These are phyloP conservation scores for Calophaca sinica DNA, from an alignment of 306 rosid species.

Conservation along the genomic window DNA sequence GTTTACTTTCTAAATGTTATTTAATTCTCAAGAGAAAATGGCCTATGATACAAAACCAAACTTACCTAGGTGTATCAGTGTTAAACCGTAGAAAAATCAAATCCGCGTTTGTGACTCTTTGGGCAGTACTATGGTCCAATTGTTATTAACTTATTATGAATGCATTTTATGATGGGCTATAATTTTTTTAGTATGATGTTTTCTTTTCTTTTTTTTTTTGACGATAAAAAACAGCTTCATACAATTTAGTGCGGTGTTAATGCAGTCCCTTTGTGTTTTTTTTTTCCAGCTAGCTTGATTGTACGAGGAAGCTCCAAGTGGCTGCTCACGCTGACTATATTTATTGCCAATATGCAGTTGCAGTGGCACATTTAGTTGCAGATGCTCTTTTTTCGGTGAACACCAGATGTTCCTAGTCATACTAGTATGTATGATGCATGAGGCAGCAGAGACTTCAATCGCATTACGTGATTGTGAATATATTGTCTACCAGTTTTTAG, in stretches of 20 bases:
- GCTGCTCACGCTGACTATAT: constrained; percentile 39
- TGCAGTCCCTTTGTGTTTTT: too few species aligned
- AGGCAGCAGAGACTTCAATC: background rate
- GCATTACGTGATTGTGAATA: too few species aligned
- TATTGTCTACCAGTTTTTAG: too few species aligned
- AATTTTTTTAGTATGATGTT: background rate
- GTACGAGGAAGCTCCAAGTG: constrained; percentile 41
- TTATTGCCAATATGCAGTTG: background rate
- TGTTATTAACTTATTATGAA: too few species aligned
- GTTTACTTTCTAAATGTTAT: too few species aligned
- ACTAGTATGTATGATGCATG: background rate
- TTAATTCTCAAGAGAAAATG: too few species aligned
- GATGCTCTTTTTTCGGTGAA: background rate
- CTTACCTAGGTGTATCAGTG: background rate
- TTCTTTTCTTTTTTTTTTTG: too few species aligned
- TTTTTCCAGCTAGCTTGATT: constrained; percentile 51
- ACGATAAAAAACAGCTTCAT: too few species aligned
- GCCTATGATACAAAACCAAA: too few species aligned
- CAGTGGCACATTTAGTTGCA: constrained; percentile 15
- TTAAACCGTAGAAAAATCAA: background rate
- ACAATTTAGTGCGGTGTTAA: background rate
- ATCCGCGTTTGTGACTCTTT: too few species aligned
- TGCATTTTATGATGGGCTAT: background rate
- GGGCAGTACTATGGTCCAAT: too few species aligned
- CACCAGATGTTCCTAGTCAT: constrained; percentile 7